A percentile compares a stretch with the other conserved stretches of the same genome.
phyloP scores from a whole-genome alignment of 805 yeast genomes.

The Lachancea lanzarotensis region DNA sequence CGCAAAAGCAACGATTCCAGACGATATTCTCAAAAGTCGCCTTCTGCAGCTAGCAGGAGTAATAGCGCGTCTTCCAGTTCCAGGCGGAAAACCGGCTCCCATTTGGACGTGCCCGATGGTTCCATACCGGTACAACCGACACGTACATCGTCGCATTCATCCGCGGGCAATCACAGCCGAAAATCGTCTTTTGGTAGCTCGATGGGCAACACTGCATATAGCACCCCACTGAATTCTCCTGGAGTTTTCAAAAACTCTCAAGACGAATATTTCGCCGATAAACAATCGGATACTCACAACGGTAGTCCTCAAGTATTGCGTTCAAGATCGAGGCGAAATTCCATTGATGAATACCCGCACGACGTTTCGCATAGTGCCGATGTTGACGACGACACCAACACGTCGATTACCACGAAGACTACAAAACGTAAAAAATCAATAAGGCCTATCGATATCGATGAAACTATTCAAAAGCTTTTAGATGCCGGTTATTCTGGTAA shows the following conservation, averaged over 20 bases:
- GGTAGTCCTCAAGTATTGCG: slow-evolving; percentile 1
- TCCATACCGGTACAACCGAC: slow-evolving; percentile 8
- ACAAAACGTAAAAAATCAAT: slow-evolving; percentile 20
- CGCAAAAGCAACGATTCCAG: slow-evolving; percentile 7
- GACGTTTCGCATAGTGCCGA: slow-evolving; percentile 10
- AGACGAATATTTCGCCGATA: slow-evolving; percentile 20
- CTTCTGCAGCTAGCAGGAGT: slow-evolving; percentile 17
- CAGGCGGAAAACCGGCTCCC: slow-evolving; percentile 7
- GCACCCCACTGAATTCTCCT: slow-evolving; percentile 31
- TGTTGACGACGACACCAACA: slow-evolving; percentile 17
- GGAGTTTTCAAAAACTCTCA: slow-evolving; percentile 16
- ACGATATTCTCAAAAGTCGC: slow-evolving; percentile 15
- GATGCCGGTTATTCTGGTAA: slow-evolving; percentile 97
- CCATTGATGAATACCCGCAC: slow-evolving; percentile 23
- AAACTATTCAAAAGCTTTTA: slow-evolving; percentile 78
- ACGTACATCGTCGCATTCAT: slow-evolving; percentile 22
- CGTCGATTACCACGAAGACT: slow-evolving; percentile 16
- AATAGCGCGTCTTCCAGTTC: slow-evolving; percentile 7
- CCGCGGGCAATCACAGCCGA: slow-evolving; percentile 27
- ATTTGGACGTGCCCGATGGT: slow-evolving; percentile 9
- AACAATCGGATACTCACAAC: not conserved
- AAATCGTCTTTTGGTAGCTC: slow-evolving; percentile 26
- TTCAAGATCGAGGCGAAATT: slow-evolving; percentile 7
- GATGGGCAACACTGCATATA: slow-evolving; percentile 25
- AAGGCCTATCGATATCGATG: slow-evolving; percentile 60